Evolutionary conservation across 192 early-diverging fungal species (phyloP).

Genomic region (Dissophora globulifera): DNA sequence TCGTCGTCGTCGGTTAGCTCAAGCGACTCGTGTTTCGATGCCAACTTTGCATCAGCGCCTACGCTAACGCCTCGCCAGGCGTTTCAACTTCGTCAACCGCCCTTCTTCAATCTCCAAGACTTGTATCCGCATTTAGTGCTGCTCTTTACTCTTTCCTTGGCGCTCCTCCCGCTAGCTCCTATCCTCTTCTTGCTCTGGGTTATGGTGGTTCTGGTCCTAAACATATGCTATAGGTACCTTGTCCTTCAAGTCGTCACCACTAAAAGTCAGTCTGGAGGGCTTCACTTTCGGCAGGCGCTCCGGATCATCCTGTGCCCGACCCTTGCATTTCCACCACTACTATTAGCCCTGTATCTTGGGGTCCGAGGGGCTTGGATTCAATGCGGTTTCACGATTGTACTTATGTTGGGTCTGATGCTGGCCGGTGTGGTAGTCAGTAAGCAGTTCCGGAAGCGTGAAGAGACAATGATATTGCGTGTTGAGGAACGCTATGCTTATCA

Average conservation of each 20-base stretch:
- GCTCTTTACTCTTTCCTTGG: constrained; percentile 20
- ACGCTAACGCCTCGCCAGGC: constrained; percentile 33
- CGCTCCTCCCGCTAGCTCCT: constrained; percentile 18
- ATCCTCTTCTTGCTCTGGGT: constrained; percentile 27
- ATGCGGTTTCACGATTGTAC: not conserved
- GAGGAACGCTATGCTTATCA: constrained; percentile 7
- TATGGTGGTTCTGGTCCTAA: constrained; percentile 4
- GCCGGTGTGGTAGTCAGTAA: not conserved
- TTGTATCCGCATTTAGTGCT: constrained; percentile 24
- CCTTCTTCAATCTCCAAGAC: constrained; percentile 24
- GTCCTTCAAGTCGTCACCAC: constrained; percentile 33
- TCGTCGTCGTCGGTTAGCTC: too few relatives aligned
- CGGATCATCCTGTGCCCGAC: constrained; percentile 20
- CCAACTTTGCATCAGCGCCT: constrained; percentile 28
- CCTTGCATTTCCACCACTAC: constrained; percentile 8
- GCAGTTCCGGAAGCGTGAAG: constrained; percentile 27
- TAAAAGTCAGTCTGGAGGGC: constrained; percentile 32
- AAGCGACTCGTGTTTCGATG: constrained; percentile 1
- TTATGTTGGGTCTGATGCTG: not conserved
- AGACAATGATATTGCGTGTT: constrained; percentile 21
- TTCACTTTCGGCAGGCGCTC: constrained; percentile 25
- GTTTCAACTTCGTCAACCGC: constrained; percentile 31
- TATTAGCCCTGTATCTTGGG: constrained; percentile 3
- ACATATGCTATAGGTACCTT: constrained; percentile 23
- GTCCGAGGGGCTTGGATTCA: constrained; percentile 25